A percentile compares a stretch with the other conserved stretches of the same genome.
Evolutionary conservation across 2,329 filamentous ascomycete genomes (phyloP).

Genomic region (Verticillium nubilum): DNA sequence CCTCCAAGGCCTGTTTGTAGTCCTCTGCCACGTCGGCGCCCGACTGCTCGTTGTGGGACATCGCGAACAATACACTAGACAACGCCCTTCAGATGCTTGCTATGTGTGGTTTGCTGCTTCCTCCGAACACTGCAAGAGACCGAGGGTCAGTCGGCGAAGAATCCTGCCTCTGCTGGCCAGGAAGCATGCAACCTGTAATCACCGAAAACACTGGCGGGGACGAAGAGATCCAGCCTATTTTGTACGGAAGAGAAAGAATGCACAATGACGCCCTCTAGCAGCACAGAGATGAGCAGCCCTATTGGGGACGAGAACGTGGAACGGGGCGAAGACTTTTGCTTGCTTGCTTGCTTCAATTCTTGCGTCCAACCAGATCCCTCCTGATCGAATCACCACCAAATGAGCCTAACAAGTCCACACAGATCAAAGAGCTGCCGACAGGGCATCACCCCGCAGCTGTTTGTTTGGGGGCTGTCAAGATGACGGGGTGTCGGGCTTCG

Average conservation of each 20-base stretch:
- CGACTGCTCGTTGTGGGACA: constrained; percentile 45
- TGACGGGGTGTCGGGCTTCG: not conserved
- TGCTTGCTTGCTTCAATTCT: constrained; percentile 3
- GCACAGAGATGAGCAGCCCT: not conserved
- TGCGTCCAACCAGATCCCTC: constrained; percentile 1
- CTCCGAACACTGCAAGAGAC: not conserved
- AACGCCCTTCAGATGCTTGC: not conserved
- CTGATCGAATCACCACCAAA: not conserved
- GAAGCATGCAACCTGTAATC: not conserved
- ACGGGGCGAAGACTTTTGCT: constrained; percentile 1
- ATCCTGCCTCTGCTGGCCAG: not conserved
- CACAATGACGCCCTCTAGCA: not conserved
- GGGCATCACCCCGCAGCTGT: constrained; percentile 6
- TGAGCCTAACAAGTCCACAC: constrained; percentile 11
- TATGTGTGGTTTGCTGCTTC: not conserved
- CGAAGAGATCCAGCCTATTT: not conserved
- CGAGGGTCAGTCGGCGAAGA: not conserved
- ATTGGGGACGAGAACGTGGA: not conserved
- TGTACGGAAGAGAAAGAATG: not conserved
- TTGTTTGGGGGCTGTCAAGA: not conserved
- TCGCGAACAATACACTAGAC: constrained; percentile 6
- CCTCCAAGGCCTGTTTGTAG: constrained; percentile 88
- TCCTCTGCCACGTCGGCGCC: constrained; percentile 89
- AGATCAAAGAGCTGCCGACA: constrained; percentile 7
- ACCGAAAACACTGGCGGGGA: not conserved